Base-by-base conservation (phyloP, 495 filamentous ascomycete genomes). In the Aspergillus carlsbadensis region DNA sequence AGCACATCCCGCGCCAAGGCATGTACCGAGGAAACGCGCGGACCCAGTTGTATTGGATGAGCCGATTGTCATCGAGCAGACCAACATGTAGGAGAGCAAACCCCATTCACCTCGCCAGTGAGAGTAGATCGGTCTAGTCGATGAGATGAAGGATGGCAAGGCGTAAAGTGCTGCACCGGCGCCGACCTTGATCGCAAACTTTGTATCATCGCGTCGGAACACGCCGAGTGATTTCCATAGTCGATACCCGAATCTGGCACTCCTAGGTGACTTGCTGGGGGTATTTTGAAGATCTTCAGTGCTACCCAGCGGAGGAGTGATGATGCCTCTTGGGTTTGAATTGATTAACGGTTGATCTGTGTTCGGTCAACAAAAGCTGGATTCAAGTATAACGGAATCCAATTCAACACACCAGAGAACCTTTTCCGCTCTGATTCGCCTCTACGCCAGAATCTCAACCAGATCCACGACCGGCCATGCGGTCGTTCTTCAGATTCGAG, bases 81-180 rank as follows among this genome's bases (percentile, higher is more conserved):
- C 94, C 51, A 98, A 81, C 94, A 98, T 98, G 74, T 96, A 98
- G 0, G 93, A 96, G 35, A 98, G 68, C 1, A 98, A 77, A 11
- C 93, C 94, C 94, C 94, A 98, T 79, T 98, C 94, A 1, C 93
- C 94, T 61, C 93, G 78, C 92, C 92, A 98, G 60, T 88, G 88
- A 18, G 82, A 78, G 64, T 96, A 98, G 41, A 87, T 77, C 0
- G 91, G 89, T 52, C 90, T 79, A 13, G 89, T 94, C 5, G 78
- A 73, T 7, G 85, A 82, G 51, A 97, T 76, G 66, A 96, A 98
- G 6, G 94, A 85, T 42, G 91, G 87, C 60, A 95, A 78, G 17
- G 91, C 92, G 73, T 91, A 97, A 2, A 96, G 72, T 10, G 88
- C 81, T 10, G 93, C 94, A 31, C 94, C 94, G 17, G 87, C 78